Percentiles rank a stretch among this genome's conserved stretches.
These are phyloP conservation scores for Huntiella bhutanensis DNA, from an alignment of 2,329 filamentous ascomycete species.

Conservation along the genomic window DNA sequence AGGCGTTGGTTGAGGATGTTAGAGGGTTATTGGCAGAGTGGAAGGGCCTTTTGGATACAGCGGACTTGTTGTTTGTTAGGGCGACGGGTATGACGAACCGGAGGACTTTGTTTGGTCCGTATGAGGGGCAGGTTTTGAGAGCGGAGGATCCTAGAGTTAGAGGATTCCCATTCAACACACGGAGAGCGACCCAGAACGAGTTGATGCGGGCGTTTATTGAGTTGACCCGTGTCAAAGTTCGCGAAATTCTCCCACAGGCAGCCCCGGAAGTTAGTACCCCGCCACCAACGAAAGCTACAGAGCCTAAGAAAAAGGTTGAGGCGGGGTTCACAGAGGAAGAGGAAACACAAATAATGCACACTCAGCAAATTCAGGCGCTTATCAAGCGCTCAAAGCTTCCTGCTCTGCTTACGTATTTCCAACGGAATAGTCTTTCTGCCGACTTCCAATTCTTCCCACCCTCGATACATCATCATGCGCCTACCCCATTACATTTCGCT, in stretches of 20 bases:
- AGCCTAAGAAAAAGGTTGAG: conserved; percentile 33
- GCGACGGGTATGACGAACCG: conserved; percentile 77
- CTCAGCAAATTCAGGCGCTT: conserved; percentile 70
- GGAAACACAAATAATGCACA: conserved; percentile 65
- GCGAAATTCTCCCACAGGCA: conserved; percentile 51
- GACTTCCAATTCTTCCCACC: conserved; percentile 59
- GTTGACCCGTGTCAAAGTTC: conserved; percentile 74
- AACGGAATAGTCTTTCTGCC: conserved; percentile 50
- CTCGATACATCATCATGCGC: conserved; percentile 57
- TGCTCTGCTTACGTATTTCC: conserved; percentile 66
- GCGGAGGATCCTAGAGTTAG: conserved; percentile 64
- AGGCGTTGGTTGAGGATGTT: conserved; percentile 75
- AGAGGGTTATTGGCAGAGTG: conserved; percentile 64
- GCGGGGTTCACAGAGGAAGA: conserved; percentile 65
- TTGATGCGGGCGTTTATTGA: conserved; percentile 90
- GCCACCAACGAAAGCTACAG: conserved; percentile 17
- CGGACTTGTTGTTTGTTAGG: conserved; percentile 72
- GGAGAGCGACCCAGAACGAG: conserved; percentile 80
- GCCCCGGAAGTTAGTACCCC: conserved; percentile 30
- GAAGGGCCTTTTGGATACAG: conserved; percentile 67
- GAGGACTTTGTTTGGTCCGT: conserved; percentile 73
- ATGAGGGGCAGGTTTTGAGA: conserved; percentile 69
- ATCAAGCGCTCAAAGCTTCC: conserved; percentile 82
- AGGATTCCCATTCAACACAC: conserved; percentile 83
- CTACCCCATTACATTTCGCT: conserved; percentile 71